These are phyloP conservation scores for Ensete glaucum DNA, from an alignment of 176 grass and related monocot species.

Conservation along the genomic window DNA sequence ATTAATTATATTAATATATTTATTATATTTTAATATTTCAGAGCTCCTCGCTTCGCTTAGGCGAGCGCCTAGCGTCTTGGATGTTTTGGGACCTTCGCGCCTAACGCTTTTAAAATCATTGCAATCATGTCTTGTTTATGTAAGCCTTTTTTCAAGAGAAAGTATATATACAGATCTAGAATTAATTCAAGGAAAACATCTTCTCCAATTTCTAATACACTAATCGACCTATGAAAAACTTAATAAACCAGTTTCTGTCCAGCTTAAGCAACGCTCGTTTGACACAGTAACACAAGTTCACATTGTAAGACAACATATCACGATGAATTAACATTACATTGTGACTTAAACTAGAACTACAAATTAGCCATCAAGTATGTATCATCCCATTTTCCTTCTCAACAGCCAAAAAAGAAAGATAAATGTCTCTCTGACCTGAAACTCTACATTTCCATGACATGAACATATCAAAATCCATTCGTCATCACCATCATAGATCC, in stretches of 20 bases:
- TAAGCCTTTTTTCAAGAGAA: background rate
- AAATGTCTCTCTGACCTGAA: too few relatives aligned
- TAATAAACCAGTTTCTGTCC: background rate
- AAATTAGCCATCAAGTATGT: background rate
- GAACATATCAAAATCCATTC: too few relatives aligned
- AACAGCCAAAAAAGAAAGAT: too few relatives aligned
- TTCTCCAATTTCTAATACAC: background rate
- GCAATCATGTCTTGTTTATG: background rate
- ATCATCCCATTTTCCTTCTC: too few relatives aligned
- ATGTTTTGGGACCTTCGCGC: too few relatives aligned
- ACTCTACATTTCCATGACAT: too few relatives aligned
- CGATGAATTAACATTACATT: background rate
- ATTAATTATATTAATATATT: too few relatives aligned
- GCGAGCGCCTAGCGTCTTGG: too few relatives aligned
- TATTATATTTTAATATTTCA: too few relatives aligned
- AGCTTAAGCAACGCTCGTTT: background rate
- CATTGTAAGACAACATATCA: background rate
- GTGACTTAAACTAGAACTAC: background rate
- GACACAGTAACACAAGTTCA: background rate
- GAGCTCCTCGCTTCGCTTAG: too few relatives aligned
- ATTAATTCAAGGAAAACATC: background rate
- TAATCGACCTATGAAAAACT: background rate
- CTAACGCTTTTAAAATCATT: too few relatives aligned
- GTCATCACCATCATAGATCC: too few relatives aligned
- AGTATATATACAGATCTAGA: background rate